phyloP scores from a whole-genome alignment of 495 filamentous ascomycete genomes.

The Lichina pygmaea region DNA sequence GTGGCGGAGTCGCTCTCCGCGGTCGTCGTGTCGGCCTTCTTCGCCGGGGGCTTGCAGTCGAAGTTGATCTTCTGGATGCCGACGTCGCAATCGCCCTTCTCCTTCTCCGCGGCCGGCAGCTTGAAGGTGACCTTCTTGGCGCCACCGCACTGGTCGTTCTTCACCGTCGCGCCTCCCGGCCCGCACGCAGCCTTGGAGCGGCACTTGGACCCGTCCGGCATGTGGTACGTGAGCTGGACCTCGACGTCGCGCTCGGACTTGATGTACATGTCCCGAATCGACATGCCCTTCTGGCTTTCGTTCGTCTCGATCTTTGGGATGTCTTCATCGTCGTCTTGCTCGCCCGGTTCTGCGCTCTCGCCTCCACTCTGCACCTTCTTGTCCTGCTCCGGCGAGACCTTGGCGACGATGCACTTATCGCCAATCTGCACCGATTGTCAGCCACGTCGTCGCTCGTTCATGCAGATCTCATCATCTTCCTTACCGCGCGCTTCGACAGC shows the following conservation, averaged over 20 bases:
- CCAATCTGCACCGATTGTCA: constrained; percentile 11
- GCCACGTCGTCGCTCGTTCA: not conserved
- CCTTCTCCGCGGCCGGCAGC: constrained; percentile 28
- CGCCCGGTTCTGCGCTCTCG: too few relatives aligned
- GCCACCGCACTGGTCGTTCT: constrained; percentile 78
- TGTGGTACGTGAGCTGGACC: constrained; percentile 39
- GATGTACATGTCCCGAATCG: constrained; percentile 48
- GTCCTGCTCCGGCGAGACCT: constrained; percentile 14
- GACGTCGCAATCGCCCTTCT: constrained; percentile 32
- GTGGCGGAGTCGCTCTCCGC: not conserved
- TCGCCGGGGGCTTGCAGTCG: constrained; percentile 30
- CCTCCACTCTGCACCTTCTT: not conserved
- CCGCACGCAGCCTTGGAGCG: constrained; percentile 41
- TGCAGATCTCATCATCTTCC: too few relatives aligned
- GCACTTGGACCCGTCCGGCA: constrained; percentile 57
- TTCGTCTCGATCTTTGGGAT: too few relatives aligned
- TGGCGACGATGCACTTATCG: constrained; percentile 8
- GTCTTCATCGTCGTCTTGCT: too few relatives aligned
- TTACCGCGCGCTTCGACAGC: not conserved
- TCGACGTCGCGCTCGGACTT: constrained; percentile 50
- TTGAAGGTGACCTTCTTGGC: constrained; percentile 54
- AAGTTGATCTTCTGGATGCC: constrained; percentile 57
- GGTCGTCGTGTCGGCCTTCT: not conserved
- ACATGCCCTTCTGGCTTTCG: constrained; percentile 20
- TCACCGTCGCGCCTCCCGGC: constrained; percentile 32